phyloP scores from a whole-genome alignment of 1,284 basidiomycete genomes.

The Austroboletus niveus region DNA sequence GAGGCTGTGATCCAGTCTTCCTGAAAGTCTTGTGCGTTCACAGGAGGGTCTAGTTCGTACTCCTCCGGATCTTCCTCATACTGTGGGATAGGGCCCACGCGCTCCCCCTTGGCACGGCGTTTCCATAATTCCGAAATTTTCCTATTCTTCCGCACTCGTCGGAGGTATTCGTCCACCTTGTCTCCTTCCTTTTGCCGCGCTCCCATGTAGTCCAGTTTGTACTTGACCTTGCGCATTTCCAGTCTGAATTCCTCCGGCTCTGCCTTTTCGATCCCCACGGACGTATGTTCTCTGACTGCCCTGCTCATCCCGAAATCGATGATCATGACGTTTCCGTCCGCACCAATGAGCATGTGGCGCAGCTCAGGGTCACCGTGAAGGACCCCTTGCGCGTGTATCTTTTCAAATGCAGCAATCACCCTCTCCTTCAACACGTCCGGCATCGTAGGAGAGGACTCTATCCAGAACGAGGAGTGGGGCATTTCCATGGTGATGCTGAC shows the following conservation, averaged over 20 bases:
- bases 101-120: constrained; percentile 32
- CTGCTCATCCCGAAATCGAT: constrained; percentile 55
- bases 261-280: constrained; percentile 38
- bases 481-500: constrained; percentile 51
- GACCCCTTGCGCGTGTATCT: constrained; percentile 49
- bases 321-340: constrained; percentile 52
- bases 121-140: constrained; percentile 30
- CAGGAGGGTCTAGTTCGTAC: constrained; percentile 28
- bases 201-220: constrained; percentile 41
- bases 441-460: constrained; percentile 53
- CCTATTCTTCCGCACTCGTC: constrained; percentile 27
- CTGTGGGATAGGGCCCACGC: constrained; percentile 33
- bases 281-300: constrained; percentile 36
- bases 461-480: constrained; percentile 55
- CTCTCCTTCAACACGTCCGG: constrained; percentile 47
- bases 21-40: constrained; percentile 31
- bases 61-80: constrained; percentile 37
- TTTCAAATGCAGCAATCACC: constrained; percentile 47
- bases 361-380: constrained; percentile 51
- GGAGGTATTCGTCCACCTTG: constrained; percentile 32
- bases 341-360: constrained; percentile 56
- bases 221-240: constrained; percentile 57
- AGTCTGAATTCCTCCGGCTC: constrained; percentile 41
- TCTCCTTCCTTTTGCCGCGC: constrained; percentile 30
- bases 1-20: constrained; percentile 34